Evolutionary conservation across 2,329 filamentous ascomycete genomes (phyloP), one percentile per base, ranked within the genome.

Genomic region (Phialocephala subalpina): DNA sequence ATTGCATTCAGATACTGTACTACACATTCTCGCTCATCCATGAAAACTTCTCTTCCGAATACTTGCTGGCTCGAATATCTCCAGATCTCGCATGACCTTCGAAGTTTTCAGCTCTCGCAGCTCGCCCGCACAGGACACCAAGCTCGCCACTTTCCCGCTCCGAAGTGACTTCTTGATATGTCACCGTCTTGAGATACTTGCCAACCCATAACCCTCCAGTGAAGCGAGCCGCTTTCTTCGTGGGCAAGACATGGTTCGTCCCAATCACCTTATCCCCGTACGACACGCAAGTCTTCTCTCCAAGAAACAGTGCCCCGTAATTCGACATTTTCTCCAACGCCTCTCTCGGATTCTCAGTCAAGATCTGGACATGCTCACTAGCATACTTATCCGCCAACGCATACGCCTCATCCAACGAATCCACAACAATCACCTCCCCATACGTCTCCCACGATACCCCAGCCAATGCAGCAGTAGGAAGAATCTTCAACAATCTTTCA

Each of bases 221-320:
- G 69, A 83, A 86, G 2, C 81, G 73, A 0, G 81, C 80, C 0
- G 82, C 83, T 22, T 79, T 78, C 1, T 79, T 76, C 0, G 84
- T 86, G 0, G 84, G 83, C 0, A 86, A 76, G 2, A 86, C 83
- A 69, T 86, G 84, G 70, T 86, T 86, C 2, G 84, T 86, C 1
- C 83, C 84, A 65, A 86, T 86, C 40, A 81, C 82, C 79, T 86
- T 86, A 68, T 86, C 84, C 16, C 84, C 84, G 61, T 84, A 85
- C 0, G 80, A 82, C 0, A 86, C 83, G 68, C 83, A 86, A 0
- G 84, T 86, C 69, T 79, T 82, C 63, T 83, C 80, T 0, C 84
- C 83, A 22, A 86, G 71, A 73, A 86, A 86, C 7, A 86, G 62
- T 0, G 83, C 77, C 0, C 83, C 84, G 58, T 84, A 86, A 59